Conservation (phyloP, 2,329 filamentous ascomycete genomes). For the Onygena corvina region DNA sequence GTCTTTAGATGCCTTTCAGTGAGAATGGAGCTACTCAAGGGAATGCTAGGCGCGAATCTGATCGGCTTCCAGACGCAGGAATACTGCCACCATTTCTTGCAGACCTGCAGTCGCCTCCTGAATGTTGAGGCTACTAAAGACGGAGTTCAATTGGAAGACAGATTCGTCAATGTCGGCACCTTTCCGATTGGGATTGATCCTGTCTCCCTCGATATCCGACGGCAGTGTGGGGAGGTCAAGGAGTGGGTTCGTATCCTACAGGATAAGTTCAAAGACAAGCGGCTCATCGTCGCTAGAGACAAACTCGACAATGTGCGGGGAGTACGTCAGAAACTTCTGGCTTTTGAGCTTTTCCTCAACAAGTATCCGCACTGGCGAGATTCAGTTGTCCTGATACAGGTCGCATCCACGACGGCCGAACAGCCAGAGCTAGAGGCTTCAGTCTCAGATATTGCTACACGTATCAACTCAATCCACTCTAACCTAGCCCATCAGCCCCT, state of each 20-base stretch:
- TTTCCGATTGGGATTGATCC: conserved; percentile 88
- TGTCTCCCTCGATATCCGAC: conserved; percentile 56
- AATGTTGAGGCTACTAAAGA: conserved; percentile 81
- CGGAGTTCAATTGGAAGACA: conserved; percentile 80
- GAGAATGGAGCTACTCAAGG: conserved; percentile 74
- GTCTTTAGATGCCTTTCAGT: conserved; percentile 86
- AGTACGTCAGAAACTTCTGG: conserved; percentile 82
- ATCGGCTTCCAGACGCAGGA: conserved; percentile 90
- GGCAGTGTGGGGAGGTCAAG: conserved; percentile 58
- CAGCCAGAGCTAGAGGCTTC: conserved; percentile 77
- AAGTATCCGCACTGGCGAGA: conserved; percentile 84
- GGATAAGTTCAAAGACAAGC: conserved; percentile 76
- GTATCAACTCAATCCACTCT: conserved; percentile 84
- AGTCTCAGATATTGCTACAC: conserved; percentile 84
- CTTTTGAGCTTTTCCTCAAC: conserved; percentile 88
- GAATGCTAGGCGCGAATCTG: conserved; percentile 84
- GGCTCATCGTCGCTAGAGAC: conserved; percentile 81
- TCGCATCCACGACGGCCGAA: conserved; percentile 80
- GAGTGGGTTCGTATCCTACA: conserved; percentile 70
- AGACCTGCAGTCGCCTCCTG: conserved; percentile 85
- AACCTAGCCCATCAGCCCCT: conserved; percentile 85
- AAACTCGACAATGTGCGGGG: conserved; percentile 89
- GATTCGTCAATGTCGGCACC: conserved; percentile 78
- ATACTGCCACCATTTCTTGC: conserved; percentile 85
- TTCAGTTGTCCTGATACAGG: conserved; percentile 80